Base-by-base conservation (phyloP, 441 rosid genomes). In the Melianthus villosus region DNA sequence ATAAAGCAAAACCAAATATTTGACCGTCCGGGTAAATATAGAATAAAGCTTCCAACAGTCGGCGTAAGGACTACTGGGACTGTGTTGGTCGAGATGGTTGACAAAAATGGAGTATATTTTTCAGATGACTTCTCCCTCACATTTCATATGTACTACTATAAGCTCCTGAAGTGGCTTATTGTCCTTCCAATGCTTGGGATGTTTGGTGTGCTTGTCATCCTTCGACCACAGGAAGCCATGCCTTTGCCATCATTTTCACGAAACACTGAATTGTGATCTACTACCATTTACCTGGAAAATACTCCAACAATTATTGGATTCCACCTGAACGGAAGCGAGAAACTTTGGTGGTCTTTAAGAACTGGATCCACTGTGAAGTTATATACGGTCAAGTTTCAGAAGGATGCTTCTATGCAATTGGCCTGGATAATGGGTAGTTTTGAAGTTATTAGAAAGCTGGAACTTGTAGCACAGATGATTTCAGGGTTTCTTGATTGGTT, bases 151-250 rank as follows among this genome's bases (percentile, higher is more conserved):
- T 63, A 85, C 62, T 91, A 84, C 64, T 82, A 91, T 59, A 91
- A 73, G 67, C 76, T 91, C 38, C 85, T 85, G 22, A 91, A 91
- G 64, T 91, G 99, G 96, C 87, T 85, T 27, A 79, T 91, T 13
- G 87, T 85, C 44, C 77, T 85, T 38, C 99, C 99, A 11, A 91
- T 85, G 96, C 85, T 91, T 7, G 96, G 91, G 10, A 82, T 91
- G 99, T 79, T 91, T 25, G 75, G 70, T 33, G 67, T 85, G 34
- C 85, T 91, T 7, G 82, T 76, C 57, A 72, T 91, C 66, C 78
- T 85, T 44, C 77, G 85, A 17, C 96, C 99, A 0, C 96, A 78
- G 57, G 96, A 85, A 47, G 84, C 85, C 20, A 39, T 65, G 65
- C 99, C 99, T 10, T 68, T 85, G 54, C 99, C 99, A 0, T 91